Evolutionary conservation across 2,329 filamentous ascomycete species (phyloP).

Genomic region (Coleophoma eucalyptorum): DNA sequence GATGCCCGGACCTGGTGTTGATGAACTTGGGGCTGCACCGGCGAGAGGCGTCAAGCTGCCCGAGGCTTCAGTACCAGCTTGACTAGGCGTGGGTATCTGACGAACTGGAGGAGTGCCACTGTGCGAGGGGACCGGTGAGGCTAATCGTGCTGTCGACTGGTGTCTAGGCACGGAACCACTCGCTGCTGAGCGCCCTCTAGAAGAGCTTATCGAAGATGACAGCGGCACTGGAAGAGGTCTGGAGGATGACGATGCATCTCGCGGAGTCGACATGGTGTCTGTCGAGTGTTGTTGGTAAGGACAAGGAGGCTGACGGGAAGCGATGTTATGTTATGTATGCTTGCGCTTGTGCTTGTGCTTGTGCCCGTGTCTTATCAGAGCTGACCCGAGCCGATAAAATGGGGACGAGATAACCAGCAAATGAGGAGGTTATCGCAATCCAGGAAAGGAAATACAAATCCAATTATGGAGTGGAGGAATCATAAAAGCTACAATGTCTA

Average conservation of each 20-base stretch:
- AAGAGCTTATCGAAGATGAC: conserved; percentile 45
- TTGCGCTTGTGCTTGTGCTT: conserved; percentile 9
- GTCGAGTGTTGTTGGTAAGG: neutral
- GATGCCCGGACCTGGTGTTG: conserved; percentile 71
- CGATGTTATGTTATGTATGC: neutral
- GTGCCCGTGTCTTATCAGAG: too few species aligned
- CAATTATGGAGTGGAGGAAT: neutral
- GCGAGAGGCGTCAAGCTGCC: conserved; percentile 59
- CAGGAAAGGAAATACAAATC: neutral
- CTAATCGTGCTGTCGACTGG: conserved; percentile 57
- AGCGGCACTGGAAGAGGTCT: conserved; percentile 34
- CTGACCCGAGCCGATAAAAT: neutral
- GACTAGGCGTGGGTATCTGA: conserved; percentile 42
- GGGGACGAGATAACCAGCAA: neutral
- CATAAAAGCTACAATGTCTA: too few species aligned
- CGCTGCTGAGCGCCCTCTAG: conserved; percentile 25
- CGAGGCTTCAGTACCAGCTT: conserved; percentile 32
- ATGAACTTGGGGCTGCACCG: conserved; percentile 51
- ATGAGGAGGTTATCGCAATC: neutral
- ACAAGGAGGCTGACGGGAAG: conserved; percentile 1
- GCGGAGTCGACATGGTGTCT: conserved; percentile 28
- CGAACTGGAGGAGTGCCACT: conserved; percentile 42
- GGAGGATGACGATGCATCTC: conserved; percentile 21
- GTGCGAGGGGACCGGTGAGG: conserved; percentile 48
- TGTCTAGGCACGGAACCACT: conserved; percentile 50